These are phyloP conservation scores for Ogataea minuta DNA, from an alignment of 805 yeast genomes.

Conservation along the genomic window DNA sequence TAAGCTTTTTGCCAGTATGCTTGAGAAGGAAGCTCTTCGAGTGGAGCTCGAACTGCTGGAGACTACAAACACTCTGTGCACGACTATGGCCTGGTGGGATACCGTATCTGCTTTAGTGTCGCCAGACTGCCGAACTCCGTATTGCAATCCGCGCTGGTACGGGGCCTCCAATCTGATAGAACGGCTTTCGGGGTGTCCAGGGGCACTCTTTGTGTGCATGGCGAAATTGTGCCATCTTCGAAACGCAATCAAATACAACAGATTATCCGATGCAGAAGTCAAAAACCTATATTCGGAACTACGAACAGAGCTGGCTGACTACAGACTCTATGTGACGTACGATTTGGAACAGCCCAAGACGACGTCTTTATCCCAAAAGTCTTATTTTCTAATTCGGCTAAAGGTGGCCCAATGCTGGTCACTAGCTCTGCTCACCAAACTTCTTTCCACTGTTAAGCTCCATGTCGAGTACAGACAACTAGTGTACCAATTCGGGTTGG, in stretches of 20 bases:
- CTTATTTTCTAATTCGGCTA: constrained; percentile 29
- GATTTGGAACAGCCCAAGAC: constrained; percentile 6
- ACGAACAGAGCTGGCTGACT: constrained; percentile 28
- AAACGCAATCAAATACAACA: constrained; percentile 15
- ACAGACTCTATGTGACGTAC: constrained; percentile 35
- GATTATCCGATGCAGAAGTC: constrained; percentile 9
- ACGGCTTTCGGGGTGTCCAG: constrained; percentile 43
- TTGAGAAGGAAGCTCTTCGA: constrained; percentile 32
- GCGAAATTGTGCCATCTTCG: constrained; percentile 34
- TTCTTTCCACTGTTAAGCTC: constrained; percentile 33
- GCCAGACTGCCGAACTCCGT: constrained; percentile 43
- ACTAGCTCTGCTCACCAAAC: constrained; percentile 34
- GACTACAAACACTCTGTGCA: constrained; percentile 33
- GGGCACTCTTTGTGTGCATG: constrained; percentile 38
- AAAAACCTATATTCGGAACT: constrained; percentile 26
- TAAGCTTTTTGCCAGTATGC: constrained; percentile 38
- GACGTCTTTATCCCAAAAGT: not conserved
- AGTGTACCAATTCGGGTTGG: constrained; percentile 32
- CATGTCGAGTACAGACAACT: constrained; percentile 19
- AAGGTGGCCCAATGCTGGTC: constrained; percentile 45
- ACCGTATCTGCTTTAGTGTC: constrained; percentile 41
- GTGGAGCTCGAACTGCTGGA: constrained; percentile 32
- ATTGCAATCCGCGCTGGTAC: constrained; percentile 39
- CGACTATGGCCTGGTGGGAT: constrained; percentile 42
- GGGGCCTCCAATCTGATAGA: constrained; percentile 32